Percentiles rank a stretch among this genome's conserved stretches.
Evolutionary conservation across 768 basidiomycete species (phyloP).

Genomic region (Leccinum pellstonianum): DNA sequence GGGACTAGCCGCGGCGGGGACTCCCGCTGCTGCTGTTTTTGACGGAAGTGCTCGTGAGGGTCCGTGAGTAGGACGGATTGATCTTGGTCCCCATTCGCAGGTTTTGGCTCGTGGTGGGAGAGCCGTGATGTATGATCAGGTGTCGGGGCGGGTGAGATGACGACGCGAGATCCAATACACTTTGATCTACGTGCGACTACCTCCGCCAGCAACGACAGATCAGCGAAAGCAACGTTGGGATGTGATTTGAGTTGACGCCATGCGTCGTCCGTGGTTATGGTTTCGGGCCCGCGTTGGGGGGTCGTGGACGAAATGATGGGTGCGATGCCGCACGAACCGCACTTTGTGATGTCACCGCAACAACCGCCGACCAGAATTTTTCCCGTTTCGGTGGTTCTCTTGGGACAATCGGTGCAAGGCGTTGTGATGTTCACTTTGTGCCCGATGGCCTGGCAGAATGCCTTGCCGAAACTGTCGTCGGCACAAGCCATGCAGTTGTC

Average conservation of each 20-base stretch:
- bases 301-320: slow-evolving; percentile 28
- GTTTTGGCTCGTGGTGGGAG: slow-evolving; percentile 12
- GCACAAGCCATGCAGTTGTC: slow-evolving; percentile 83
- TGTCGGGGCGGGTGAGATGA: slow-evolving; percentile 53
- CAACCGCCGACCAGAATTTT: slow-evolving; percentile 34
- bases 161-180: slow-evolving; percentile 69
- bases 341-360: slow-evolving; percentile 36
- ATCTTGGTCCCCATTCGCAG: slow-evolving; percentile 30
- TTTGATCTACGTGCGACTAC: slow-evolving; percentile 83
- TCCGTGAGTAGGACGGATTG: slow-evolving; percentile 50
- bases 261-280: slow-evolving; percentile 77
- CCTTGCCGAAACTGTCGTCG: slow-evolving; percentile 83
- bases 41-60: slow-evolving; percentile 52
- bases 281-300: slow-evolving; percentile 37
- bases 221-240: slow-evolving; percentile 84
- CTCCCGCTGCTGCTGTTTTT: slow-evolving; percentile 40
- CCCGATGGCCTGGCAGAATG: slow-evolving; percentile 78
- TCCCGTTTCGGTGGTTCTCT: slow-evolving; percentile 29
- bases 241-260: slow-evolving; percentile 86
- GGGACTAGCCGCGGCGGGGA: slow-evolving; percentile 56
- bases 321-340: slow-evolving; percentile 33
- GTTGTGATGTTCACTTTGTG: slow-evolving; percentile 53
- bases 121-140: slow-evolving; percentile 37
- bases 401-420: slow-evolving; percentile 59
- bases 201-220: slow-evolving; percentile 80